A percentile compares a stretch with the other conserved stretches of the same genome.
Evolutionary conservation across 257 asterid species (phyloP).

Genomic region (Haberlea rhodopensis): DNA sequence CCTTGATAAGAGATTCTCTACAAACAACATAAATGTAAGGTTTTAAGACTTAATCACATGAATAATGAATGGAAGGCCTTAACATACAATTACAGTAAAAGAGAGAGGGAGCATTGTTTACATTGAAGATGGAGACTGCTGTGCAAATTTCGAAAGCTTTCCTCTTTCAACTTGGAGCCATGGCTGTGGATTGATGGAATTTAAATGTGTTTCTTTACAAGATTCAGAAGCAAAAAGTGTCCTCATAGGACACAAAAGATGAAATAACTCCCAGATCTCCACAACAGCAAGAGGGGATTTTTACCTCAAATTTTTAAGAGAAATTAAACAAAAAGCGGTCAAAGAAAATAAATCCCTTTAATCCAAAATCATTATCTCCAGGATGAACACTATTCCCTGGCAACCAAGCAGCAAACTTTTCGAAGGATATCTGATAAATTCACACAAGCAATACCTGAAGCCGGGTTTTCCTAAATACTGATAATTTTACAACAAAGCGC

Average conservation of each 20-base stretch:
- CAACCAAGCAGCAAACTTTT: slow-evolving; percentile 28
- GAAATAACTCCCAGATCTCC: slow-evolving; percentile 90
- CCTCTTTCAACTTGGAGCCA: slow-evolving; percentile 99
- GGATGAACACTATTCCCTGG: slow-evolving; percentile 23
- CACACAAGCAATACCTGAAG: slow-evolving; percentile 30
- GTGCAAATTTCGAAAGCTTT: slow-evolving; percentile 63
- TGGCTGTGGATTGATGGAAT: slow-evolving; percentile 80
- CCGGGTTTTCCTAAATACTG: slow-evolving; percentile 15
- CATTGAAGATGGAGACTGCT: slow-evolving; percentile 76
- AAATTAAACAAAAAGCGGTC: neutral
- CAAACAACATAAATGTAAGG: slow-evolving; percentile 32
- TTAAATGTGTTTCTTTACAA: slow-evolving; percentile 71
- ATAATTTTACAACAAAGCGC: slow-evolving; percentile 2
- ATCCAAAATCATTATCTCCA: slow-evolving; percentile 26
- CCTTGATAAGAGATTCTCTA: slow-evolving; percentile 92
- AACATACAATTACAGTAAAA: slow-evolving; percentile 5
- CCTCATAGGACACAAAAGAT: slow-evolving; percentile 93
- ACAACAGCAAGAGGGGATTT: slow-evolving; percentile 49
- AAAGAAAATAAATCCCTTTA: slow-evolving; percentile 13
- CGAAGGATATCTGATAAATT: slow-evolving; percentile 20
- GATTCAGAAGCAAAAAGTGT: slow-evolving; percentile 78
- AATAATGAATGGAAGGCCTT: slow-evolving; percentile 8
- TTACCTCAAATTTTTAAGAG: slow-evolving; percentile 24
- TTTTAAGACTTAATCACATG: slow-evolving; percentile 16
- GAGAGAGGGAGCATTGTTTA: slow-evolving; percentile 31